phyloP scores from a whole-genome alignment of 345 rosid species.

The Eutrema heterophyllum region DNA sequence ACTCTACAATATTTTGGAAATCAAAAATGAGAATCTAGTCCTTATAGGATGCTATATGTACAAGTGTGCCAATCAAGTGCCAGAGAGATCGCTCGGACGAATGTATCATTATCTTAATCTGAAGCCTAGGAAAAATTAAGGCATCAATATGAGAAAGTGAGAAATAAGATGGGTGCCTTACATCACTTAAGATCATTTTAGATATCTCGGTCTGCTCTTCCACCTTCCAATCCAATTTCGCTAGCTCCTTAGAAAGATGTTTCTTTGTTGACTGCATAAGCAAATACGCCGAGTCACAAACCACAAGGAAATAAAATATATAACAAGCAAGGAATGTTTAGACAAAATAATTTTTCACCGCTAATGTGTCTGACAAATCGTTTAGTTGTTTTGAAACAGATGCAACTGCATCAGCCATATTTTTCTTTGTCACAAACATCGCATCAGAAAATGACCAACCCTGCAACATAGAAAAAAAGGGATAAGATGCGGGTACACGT shows the following conservation, averaged over 20 bases:
- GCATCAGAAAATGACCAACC: slow-evolving; percentile 87
- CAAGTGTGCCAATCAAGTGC: background rate
- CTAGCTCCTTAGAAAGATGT: slow-evolving; percentile 72
- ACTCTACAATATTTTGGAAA: background rate
- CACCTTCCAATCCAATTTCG: slow-evolving; percentile 78
- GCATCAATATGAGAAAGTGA: slow-evolving; percentile 4
- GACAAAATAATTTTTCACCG: slow-evolving; percentile 33
- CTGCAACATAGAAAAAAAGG: slow-evolving; percentile 39
- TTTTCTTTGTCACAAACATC: slow-evolving; percentile 88
- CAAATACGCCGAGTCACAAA: slow-evolving; percentile 9
- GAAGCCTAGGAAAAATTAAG: background rate
- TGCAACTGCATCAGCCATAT: slow-evolving; percentile 79
- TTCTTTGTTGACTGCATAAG: slow-evolving; percentile 69
- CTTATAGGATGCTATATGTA: background rate
- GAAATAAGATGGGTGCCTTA: slow-evolving; percentile 17
- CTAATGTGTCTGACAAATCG: slow-evolving; percentile 64
- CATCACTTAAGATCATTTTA: slow-evolving; percentile 59
- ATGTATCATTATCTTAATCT: background rate
- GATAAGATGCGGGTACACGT: background rate
- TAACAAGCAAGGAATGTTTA: background rate
- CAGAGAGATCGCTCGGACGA: background rate
- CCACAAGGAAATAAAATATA: background rate
- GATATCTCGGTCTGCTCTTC: slow-evolving; percentile 75
- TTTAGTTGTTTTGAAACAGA: slow-evolving; percentile 78
- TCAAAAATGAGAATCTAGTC: background rate